Evolutionary conservation across 306 rosid genomes (phyloP).

Genomic region (Malus domestica): DNA sequence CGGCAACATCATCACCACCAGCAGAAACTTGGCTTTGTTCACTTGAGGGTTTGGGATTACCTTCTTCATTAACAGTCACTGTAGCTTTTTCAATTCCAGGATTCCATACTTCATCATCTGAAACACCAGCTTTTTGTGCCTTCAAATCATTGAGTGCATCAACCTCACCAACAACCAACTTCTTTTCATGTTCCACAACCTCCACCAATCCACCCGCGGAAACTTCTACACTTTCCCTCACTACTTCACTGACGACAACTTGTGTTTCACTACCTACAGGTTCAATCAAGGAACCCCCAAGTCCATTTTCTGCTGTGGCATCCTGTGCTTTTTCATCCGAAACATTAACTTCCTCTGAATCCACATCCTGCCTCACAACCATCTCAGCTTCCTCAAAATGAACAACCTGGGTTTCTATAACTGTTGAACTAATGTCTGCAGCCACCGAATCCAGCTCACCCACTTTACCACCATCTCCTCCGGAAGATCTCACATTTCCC

Average conservation of each 20-base stretch:
- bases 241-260: not conserved
- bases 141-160: slow-evolving; percentile 21
- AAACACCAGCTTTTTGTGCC: slow-evolving; percentile 7
- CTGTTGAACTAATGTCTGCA: slow-evolving; percentile 1
- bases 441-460: slow-evolving; percentile 6
- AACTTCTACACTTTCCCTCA: slow-evolving; percentile 14
- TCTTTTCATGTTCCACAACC: slow-evolving; percentile 20
- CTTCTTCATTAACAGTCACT: not conserved
- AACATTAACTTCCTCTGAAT: slow-evolving; percentile 21
- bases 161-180: slow-evolving; percentile 13
- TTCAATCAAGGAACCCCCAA: slow-evolving; percentile 23
- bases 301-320: slow-evolving; percentile 22
- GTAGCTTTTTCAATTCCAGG: slow-evolving; percentile 15
- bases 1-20: slow-evolving; percentile 19
- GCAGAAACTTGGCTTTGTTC: slow-evolving; percentile 21
- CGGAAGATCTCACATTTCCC: slow-evolving; percentile 20
- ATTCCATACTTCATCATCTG: slow-evolving; percentile 13
- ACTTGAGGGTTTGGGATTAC: slow-evolving; percentile 19
- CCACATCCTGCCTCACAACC: slow-evolving; percentile 8
- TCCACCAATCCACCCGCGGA: slow-evolving; percentile 16
- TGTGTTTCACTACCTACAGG: slow-evolving; percentile 19
- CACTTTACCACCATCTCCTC: slow-evolving; percentile 11
- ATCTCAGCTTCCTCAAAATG: slow-evolving; percentile 3
- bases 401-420: slow-evolving; percentile 16
- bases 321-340: slow-evolving; percentile 7